A percentile compares a stretch with the other conserved stretches of the same genome.
Evolutionary conservation across 257 asterid species (phyloP).

Genomic region (Knoxia roxburghii): DNA sequence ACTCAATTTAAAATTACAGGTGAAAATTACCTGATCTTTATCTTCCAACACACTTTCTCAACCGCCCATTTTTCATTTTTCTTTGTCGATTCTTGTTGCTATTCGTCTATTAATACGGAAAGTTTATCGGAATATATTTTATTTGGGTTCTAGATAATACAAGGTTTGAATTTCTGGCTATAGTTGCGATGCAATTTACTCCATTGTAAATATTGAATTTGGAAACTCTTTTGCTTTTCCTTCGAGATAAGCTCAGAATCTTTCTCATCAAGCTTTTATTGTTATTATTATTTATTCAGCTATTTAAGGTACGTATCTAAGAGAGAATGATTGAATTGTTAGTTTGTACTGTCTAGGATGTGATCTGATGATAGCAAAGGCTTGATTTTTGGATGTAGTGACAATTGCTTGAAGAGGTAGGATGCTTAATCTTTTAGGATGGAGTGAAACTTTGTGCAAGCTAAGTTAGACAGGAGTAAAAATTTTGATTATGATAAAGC

Average conservation of each 20-base stretch:
- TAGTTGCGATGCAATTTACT: not conserved
- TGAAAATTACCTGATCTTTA: not conserved
- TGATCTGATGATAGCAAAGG: not conserved
- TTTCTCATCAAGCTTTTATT: not conserved
- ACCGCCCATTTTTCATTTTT: no score
- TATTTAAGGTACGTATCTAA: not conserved
- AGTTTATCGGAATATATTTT: no score
- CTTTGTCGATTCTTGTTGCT: no score
- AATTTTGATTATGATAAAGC: not conserved
- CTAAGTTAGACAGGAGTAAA: not conserved
- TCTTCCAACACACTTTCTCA: not conserved
- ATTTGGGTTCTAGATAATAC: no score
- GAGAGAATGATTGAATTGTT: not conserved
- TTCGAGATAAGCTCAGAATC: not conserved
- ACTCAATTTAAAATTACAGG: constrained; percentile 7
- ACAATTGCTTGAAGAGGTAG: not conserved
- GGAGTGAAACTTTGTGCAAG: not conserved
- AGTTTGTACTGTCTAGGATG: not conserved
- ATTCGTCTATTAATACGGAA: no score
- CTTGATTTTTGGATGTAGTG: not conserved
- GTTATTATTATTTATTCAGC: not conserved
- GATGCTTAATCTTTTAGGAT: not conserved
- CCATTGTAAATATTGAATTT: not conserved
- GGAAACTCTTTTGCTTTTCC: not conserved
- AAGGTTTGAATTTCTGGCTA: no score